These are phyloP conservation scores for Mycena metata DNA, from an alignment of 768 basidiomycete genomes.

Conservation along the genomic window DNA sequence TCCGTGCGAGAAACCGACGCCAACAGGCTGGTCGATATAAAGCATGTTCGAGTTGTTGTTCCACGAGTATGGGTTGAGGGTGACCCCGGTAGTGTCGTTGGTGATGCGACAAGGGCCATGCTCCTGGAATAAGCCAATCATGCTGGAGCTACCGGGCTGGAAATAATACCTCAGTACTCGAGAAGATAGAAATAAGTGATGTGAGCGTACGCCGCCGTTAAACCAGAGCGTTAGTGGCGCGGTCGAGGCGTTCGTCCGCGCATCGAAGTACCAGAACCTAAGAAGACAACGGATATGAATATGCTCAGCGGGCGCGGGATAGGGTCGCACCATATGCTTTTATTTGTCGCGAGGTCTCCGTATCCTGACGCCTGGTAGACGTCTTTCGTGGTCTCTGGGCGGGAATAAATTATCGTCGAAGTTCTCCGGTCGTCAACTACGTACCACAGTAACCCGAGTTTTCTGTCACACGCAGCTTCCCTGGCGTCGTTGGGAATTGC, in stretches of 20 bases:
- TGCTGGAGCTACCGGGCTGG: constrained; percentile 51
- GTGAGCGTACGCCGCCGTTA: constrained; percentile 54
- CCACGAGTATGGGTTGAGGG: constrained; percentile 46
- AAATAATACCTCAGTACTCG: neutral
- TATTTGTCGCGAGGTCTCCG: constrained; percentile 53
- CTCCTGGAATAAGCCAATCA: constrained; percentile 68
- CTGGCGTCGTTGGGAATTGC: constrained; percentile 37
- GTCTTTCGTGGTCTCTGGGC: constrained; percentile 42
- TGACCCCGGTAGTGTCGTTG: constrained; percentile 49
- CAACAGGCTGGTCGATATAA: constrained; percentile 14
- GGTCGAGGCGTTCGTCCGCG: constrained; percentile 52
- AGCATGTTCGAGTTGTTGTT: constrained; percentile 7
- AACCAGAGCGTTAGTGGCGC: constrained; percentile 59
- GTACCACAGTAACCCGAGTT: constrained; percentile 49
- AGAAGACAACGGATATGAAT: neutral
- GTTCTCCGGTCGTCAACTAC: too few relatives aligned
- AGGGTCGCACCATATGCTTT: constrained; percentile 54
- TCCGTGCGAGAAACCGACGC: constrained; percentile 12
- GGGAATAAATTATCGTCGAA: too few relatives aligned
- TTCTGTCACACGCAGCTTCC: constrained; percentile 54
- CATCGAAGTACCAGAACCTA: constrained; percentile 63
- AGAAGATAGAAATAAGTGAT: constrained; percentile 17
- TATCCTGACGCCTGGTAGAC: constrained; percentile 60
- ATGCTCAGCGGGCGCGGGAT: neutral
- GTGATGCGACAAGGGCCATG: constrained; percentile 66